Evolutionary conservation across 495 filamentous ascomycete species (phyloP).

Genomic region (Hyaloscypha finlandica): DNA sequence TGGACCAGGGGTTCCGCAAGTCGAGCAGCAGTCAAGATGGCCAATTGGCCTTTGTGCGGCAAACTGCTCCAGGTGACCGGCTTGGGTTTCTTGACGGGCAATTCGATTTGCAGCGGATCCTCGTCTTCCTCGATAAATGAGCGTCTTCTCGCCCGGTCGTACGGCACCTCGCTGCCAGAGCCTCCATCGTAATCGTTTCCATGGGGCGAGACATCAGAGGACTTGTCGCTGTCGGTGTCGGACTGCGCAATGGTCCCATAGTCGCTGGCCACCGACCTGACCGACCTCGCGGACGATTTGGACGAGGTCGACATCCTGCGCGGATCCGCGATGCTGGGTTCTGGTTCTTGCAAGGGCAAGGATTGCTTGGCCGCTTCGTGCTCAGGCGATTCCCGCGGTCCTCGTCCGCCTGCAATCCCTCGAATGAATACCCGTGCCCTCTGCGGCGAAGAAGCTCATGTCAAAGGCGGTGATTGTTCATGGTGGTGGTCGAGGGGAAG

Average conservation of each 20-base stretch:
- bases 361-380: background rate
- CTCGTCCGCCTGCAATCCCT: background rate
- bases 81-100: slow-evolving; percentile 17
- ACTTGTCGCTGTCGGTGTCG: slow-evolving; percentile 15
- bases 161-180: slow-evolving; percentile 5
- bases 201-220: slow-evolving; percentile 14
- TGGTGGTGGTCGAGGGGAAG: background rate
- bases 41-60: slow-evolving; percentile 72
- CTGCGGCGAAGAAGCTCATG: background rate
- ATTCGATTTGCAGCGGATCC: slow-evolving; percentile 28
- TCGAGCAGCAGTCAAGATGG: slow-evolving; percentile 71
- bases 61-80: slow-evolving; percentile 67
- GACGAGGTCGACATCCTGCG: slow-evolving; percentile 5
- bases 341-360: background rate
- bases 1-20: slow-evolving; percentile 80
- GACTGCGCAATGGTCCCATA: slow-evolving; percentile 20
- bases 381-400: background rate
- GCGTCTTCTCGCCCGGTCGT: slow-evolving; percentile 19
- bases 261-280: background rate
- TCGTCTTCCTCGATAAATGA: slow-evolving; percentile 32
- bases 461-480: background rate
- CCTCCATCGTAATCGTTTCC: slow-evolving; percentile 20
- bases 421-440: background rate
- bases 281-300: slow-evolving; percentile 5
- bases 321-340: background rate